Evolutionary conservation across 164 flowering plant species (phyloP), one percentile per base, ranked within the genome.

Genomic region (Liriodendron chinense): DNA sequence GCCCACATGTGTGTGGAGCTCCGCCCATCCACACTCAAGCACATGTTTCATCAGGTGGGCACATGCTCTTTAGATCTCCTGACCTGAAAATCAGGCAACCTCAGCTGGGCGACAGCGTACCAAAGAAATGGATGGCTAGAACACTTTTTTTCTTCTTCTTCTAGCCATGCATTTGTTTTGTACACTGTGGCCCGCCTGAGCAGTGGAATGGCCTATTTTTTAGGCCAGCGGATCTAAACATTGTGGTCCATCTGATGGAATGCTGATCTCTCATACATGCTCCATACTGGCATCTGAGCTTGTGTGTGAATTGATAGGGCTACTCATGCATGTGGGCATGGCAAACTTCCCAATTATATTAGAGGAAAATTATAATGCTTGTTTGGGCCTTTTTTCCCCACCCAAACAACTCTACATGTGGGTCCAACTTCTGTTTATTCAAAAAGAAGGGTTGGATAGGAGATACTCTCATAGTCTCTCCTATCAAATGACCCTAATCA

Each of bases 1-100:
- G 13, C 59, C 53, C 53, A 9, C 59, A 53, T 16, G 18, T 53
- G 89, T 92, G 76, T 86, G 59, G 13, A 9, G 59, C 16, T 0
- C 20, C 1, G 59, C 18, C 59, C 18, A 53, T 53, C 13, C 18
- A 53, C 59, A 13, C 43, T 34, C 18, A 16, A 53, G 13, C 2
- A 53, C 59, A 53, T 53, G 59, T 53, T 53, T 53, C 59, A 53
- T 53, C 13, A 12, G 59, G 59, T 53, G 59, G 59, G 59, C 59
- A 53, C 59, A 34, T 7, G 3, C 59, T 53, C 4, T 53, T 53
- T 12, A 53, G 59, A 53, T 16, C 59, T 34, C 5, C 43, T 34
- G 43, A 7, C 43, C 43, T 4, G 43, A 34, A 34, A 34, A 34
- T 34, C 43, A 34, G 43, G 43, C 43, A 34, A 34, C 43, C 43